Conservation (phyloP, 2,329 filamentous ascomycete genomes). For the Cladosporium sphaerospermum region DNA sequence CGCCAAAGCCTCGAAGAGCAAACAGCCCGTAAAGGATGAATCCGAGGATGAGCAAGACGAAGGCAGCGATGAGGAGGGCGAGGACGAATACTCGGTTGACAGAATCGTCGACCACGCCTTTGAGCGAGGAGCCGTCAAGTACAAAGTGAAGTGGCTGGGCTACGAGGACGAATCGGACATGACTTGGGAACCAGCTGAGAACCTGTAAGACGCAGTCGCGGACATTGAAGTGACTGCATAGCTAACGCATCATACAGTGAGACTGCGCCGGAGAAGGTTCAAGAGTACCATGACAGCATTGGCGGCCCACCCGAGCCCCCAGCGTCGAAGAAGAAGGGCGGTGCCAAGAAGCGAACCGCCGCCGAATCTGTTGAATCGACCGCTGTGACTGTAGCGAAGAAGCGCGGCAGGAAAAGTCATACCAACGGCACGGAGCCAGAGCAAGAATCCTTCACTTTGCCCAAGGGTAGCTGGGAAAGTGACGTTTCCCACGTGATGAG, state of each 20-base stretch:
- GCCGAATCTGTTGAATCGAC: conserved; percentile 23
- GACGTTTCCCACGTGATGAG: conserved; percentile 65
- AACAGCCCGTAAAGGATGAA: conserved; percentile 18
- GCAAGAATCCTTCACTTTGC: conserved; percentile 52
- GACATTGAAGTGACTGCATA: neutral
- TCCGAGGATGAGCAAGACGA: conserved; percentile 30
- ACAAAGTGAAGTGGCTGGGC: conserved; percentile 76
- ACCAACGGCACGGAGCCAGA: conserved; percentile 24
- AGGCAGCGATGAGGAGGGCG: conserved; percentile 43
- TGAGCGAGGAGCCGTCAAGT: conserved; percentile 50
- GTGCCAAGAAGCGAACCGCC: conserved; percentile 18
- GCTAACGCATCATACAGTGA: conserved; percentile 13
- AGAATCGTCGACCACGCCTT: conserved; percentile 63
- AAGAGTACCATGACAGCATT: conserved; percentile 56
- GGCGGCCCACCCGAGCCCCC: conserved; percentile 52
- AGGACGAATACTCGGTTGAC: conserved; percentile 64
- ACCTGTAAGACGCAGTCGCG: conserved; percentile 48
- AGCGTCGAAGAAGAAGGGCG: conserved; percentile 34
- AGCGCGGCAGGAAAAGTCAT: conserved; percentile 21
- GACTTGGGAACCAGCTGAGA: conserved; percentile 75
- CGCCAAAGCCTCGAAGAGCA: conserved; percentile 19
- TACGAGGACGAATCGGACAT: conserved; percentile 63
- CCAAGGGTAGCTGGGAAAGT: conserved; percentile 71
- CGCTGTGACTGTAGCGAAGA: conserved; percentile 19
- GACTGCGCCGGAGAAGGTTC: conserved; percentile 48